Conservation (phyloP, 2,329 filamentous ascomycete genomes). For the Pyrenochaeta sp. region DNA sequence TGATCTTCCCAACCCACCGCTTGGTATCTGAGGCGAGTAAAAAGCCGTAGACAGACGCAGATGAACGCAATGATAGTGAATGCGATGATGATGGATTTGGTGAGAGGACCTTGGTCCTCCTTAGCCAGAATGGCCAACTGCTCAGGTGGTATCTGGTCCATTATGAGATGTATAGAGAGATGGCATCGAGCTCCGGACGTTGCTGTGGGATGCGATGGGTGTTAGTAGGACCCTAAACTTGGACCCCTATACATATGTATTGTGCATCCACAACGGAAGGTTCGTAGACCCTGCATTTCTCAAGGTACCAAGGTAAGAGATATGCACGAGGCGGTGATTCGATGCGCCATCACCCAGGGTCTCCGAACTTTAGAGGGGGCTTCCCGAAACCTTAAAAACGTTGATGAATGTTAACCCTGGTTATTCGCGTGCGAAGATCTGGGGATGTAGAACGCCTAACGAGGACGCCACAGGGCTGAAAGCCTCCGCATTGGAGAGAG, state of each 20-base stretch:
- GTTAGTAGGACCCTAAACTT: background rate
- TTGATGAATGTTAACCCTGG: background rate
- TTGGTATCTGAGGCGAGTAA: slow-evolving; percentile 25
- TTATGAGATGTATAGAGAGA: slow-evolving; percentile 4
- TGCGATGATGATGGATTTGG: slow-evolving; percentile 21
- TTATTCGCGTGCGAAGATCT: slow-evolving; percentile 4
- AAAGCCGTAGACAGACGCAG: slow-evolving; percentile 30
- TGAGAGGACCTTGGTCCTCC: slow-evolving; percentile 27
- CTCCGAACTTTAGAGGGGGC: background rate
- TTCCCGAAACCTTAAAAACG: slow-evolving; percentile 9
- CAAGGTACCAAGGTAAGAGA: background rate
- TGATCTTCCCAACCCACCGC: slow-evolving; percentile 35
- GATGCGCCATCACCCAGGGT: slow-evolving; percentile 1
- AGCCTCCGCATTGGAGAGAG: slow-evolving; percentile 2
- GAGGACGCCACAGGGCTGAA: slow-evolving; percentile 10
- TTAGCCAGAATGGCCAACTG: slow-evolving; percentile 21
- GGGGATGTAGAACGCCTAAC: slow-evolving; percentile 3
- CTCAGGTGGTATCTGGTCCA: slow-evolving; percentile 28
- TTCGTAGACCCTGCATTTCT: background rate
- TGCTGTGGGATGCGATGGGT: background rate
- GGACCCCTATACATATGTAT: background rate
- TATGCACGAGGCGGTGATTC: background rate
- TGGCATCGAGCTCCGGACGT: background rate
- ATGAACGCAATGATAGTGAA: slow-evolving; percentile 32
- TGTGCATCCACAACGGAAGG: background rate